A percentile compares a stretch with the other conserved stretches of the same genome.
phyloP scores from a whole-genome alignment of 2,329 filamentous ascomycete species.

The Parastagonospora nodorum region DNA sequence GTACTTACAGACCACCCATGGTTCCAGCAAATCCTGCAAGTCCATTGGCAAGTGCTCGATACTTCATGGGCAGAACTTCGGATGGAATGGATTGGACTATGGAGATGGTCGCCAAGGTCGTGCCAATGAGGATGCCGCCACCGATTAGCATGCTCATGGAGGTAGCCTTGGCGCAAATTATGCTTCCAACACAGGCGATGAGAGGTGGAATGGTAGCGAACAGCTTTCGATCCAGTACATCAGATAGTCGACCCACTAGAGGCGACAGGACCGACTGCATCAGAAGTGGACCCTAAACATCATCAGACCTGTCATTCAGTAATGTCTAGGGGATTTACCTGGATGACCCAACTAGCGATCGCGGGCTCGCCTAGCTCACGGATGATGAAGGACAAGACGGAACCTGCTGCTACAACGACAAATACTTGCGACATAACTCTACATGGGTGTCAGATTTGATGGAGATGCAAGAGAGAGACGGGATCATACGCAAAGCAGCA shows the following conservation, averaged over 20 bases:
- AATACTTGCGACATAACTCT: slow-evolving; percentile 60
- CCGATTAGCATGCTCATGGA: slow-evolving; percentile 63
- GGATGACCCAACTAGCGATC: slow-evolving; percentile 62
- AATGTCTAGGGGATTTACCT: slow-evolving; percentile 36
- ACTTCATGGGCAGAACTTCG: slow-evolving; percentile 63
- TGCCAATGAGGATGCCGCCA: slow-evolving; percentile 63
- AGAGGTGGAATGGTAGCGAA: slow-evolving; percentile 59
- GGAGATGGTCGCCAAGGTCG: slow-evolving; percentile 59
- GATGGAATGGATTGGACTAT: slow-evolving; percentile 63
- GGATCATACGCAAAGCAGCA: slow-evolving; percentile 53
- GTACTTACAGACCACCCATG: slow-evolving; percentile 57
- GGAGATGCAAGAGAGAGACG: neutral
- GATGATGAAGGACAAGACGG: slow-evolving; percentile 62
- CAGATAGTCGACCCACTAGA: slow-evolving; percentile 61
- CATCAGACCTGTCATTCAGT: neutral
- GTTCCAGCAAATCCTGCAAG: slow-evolving; percentile 58
- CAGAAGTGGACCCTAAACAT: slow-evolving; percentile 58
- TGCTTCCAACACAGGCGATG: slow-evolving; percentile 59
- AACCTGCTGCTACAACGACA: slow-evolving; percentile 61
- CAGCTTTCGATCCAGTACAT: slow-evolving; percentile 61
- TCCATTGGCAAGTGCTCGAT: slow-evolving; percentile 61
- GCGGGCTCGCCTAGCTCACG: slow-evolving; percentile 58
- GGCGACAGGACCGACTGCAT: slow-evolving; percentile 64
- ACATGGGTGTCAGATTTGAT: slow-evolving; percentile 3
- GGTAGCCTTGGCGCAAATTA: slow-evolving; percentile 60